phyloP scores from a whole-genome alignment of 306 rosid species.

The peach (Prunus persica) region Prunus_persica_NCBIv2 NC_034011.1:26474001-26474500 shows the following conservation, averaged over 20 bases:
- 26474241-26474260: neutral
- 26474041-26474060: neutral
- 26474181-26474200: constrained; percentile 1
- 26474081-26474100: neutral
- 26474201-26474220: neutral
- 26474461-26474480: neutral
- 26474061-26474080: neutral
- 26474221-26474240: neutral
- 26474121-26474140: neutral
- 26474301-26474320: neutral
- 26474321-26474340: neutral
- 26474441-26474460: neutral
- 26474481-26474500: constrained; percentile 23
- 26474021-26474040: neutral
- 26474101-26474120: neutral
- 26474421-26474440: neutral
- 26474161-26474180: constrained; percentile 3
- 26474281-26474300: neutral
- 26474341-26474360: neutral
- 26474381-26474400: neutral
- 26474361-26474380: neutral
- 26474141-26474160: neutral
- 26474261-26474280: neutral
- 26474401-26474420: neutral
- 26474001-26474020: neutral